Percentiles rank a stretch among this genome's conserved stretches.
phyloP scores from a whole-genome alignment of 345 rosid species.

The Aegle marmelos region DNA sequence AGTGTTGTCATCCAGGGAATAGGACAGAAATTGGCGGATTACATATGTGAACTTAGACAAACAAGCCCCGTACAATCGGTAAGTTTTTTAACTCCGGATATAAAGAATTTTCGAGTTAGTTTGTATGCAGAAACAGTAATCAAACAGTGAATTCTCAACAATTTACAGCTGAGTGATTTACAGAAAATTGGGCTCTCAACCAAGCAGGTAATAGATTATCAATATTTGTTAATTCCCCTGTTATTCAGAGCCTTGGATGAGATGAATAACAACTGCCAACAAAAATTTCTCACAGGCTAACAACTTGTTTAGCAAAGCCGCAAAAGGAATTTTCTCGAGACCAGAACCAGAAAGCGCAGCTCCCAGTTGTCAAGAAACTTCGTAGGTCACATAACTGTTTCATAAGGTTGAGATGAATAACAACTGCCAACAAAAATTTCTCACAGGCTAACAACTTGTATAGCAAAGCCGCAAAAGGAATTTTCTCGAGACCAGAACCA shows the following conservation, averaged over 20 bases:
- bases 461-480: constrained; percentile 52
- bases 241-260: neutral
- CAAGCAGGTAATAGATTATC: constrained; percentile 42
- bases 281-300: constrained; percentile 35
- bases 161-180: constrained; percentile 61
- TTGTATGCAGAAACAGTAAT: neutral
- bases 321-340: constrained; percentile 51
- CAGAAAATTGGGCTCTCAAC: constrained; percentile 90
- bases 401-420: neutral
- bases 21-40: constrained; percentile 73
- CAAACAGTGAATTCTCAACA: neutral
- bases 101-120: neutral
- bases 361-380: neutral
- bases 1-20: constrained; percentile 49
- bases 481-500: constrained; percentile 39
- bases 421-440: neutral
- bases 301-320: constrained; percentile 58
- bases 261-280: neutral
- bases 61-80: constrained; percentile 66
- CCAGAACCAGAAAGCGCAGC: constrained; percentile 18
- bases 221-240: neutral
- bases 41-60: constrained; percentile 67
- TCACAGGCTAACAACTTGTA: constrained; percentile 60
- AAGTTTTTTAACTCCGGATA: neutral
- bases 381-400: neutral